phyloP scores from a whole-genome alignment of 2,329 filamentous ascomycete genomes.

The Colletotrichum musicola region DNA sequence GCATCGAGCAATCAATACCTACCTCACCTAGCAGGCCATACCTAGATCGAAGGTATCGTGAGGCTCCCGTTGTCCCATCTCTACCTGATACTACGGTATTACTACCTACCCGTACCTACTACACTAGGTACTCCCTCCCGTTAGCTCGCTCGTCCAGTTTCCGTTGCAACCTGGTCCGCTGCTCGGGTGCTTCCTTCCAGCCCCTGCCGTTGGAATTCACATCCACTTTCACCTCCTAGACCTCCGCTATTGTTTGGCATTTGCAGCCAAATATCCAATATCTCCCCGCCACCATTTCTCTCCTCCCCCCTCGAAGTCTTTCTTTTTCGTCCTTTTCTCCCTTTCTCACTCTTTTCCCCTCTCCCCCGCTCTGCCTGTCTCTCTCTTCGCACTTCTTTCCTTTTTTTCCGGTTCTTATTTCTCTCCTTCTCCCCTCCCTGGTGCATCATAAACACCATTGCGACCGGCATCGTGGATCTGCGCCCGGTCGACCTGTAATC shows the following conservation, averaged over 20 bases:
- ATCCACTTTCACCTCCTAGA: constrained; percentile 21
- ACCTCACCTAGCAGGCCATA: background rate
- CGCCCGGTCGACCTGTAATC: constrained; percentile 14
- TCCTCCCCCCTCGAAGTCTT: background rate
- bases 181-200: constrained; percentile 26
- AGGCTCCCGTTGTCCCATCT: no score
- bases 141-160: constrained; percentile 10
- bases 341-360: background rate
- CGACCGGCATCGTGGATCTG: constrained; percentile 22
- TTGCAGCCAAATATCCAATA: constrained; percentile 38
- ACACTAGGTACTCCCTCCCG: background rate
- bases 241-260: constrained; percentile 39
- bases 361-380: background rate
- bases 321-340: background rate
- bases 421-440: constrained; percentile 11
- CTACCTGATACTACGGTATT: no score
- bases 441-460: constrained; percentile 20
- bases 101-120: background rate
- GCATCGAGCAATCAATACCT: background rate
- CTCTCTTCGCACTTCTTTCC: background rate
- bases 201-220: constrained; percentile 36
- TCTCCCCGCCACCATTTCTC: constrained; percentile 31
- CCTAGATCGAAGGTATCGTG: no score
- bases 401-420: background rate
- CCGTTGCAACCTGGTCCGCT: constrained; percentile 27